These are phyloP conservation scores for Chamaenerion angustifolium DNA, from an alignment of 345 rosid genomes.

Conservation along the genomic window DNA sequence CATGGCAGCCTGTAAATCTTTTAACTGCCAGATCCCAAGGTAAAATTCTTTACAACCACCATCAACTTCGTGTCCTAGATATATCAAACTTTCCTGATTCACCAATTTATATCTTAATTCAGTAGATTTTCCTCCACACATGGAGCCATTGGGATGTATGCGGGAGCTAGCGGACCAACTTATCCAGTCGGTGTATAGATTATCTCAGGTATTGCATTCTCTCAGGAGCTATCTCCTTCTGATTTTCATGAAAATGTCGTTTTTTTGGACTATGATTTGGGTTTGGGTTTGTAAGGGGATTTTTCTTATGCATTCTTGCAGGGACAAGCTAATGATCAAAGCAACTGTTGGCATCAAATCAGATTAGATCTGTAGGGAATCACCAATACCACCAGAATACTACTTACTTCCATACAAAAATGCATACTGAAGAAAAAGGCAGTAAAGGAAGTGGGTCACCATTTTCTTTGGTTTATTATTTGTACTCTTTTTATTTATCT, in stretches of 20 bases:
- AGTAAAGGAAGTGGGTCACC: slow-evolving; percentile 36
- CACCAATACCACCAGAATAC: slow-evolving; percentile 20
- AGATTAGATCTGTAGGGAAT: slow-evolving; percentile 17
- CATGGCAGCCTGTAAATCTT: slow-evolving; percentile 44
- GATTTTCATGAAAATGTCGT: too few relatives aligned
- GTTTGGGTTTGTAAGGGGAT: neutral
- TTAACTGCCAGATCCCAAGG: slow-evolving; percentile 81
- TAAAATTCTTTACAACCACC: slow-evolving; percentile 3
- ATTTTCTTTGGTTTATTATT: slow-evolving; percentile 16
- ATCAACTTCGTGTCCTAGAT: neutral
- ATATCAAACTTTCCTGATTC: neutral
- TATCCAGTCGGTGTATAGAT: slow-evolving; percentile 82
- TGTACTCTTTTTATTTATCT: slow-evolving; percentile 16
- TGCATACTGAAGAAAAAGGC: slow-evolving; percentile 28
- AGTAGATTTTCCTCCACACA: slow-evolving; percentile 48
- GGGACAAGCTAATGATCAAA: slow-evolving; percentile 21
- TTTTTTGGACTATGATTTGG: neutral
- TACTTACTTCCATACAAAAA: slow-evolving; percentile 35
- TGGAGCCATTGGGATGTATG: slow-evolving; percentile 50
- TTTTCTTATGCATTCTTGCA: slow-evolving; percentile 10
- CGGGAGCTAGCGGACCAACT: slow-evolving; percentile 69
- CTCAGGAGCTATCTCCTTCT: too few relatives aligned
- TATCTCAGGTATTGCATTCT: slow-evolving; percentile 15
- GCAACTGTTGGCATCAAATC: slow-evolving; percentile 12
- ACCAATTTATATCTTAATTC: neutral